A percentile compares a stretch with the other conserved stretches of the same genome.
Conservation (phyloP, 2,329 filamentous ascomycete genomes). For the Onygenales sp. region DNA sequence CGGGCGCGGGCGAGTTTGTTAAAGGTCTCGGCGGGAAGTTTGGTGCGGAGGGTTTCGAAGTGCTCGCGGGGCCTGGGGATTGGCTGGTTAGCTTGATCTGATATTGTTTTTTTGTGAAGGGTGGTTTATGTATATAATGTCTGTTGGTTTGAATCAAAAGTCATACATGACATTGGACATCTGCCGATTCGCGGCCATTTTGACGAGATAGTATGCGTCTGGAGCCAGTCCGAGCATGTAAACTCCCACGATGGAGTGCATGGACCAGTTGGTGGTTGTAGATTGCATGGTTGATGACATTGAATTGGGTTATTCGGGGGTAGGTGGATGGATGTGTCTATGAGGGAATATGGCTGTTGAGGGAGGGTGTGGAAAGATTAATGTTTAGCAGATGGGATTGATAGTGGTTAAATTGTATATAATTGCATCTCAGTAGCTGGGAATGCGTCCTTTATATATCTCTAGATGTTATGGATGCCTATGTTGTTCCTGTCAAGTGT, state of each 20-base stretch:
- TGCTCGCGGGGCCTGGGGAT: slow-evolving; percentile 22
- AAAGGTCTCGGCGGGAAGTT: slow-evolving; percentile 17
- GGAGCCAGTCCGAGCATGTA: slow-evolving; percentile 22
- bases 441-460: too few relatives aligned
- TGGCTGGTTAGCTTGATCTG: background rate
- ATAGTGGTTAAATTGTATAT: too few relatives aligned
- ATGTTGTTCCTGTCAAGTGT: too few relatives aligned
- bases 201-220: slow-evolving; percentile 20
- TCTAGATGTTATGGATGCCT: too few relatives aligned
- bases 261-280: slow-evolving; percentile 17
- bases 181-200: slow-evolving; percentile 19
- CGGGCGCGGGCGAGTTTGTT: slow-evolving; percentile 18
- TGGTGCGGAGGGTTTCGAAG: slow-evolving; percentile 15
- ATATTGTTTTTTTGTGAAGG: background rate
- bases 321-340: too few relatives aligned
- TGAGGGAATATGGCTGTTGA: too few relatives aligned
- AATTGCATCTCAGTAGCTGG: too few relatives aligned
- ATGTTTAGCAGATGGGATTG: too few relatives aligned
- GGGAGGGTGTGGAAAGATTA: too few relatives aligned
- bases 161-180: slow-evolving; percentile 20
- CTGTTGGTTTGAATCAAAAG: too few relatives aligned
- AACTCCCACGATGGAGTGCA: slow-evolving; percentile 22
- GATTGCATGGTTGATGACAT: slow-evolving; percentile 4
- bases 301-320: too few relatives aligned
- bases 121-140: too few relatives aligned